Conservation (phyloP, 441 rosid genomes). For the Biscutella auriculata region DNA sequence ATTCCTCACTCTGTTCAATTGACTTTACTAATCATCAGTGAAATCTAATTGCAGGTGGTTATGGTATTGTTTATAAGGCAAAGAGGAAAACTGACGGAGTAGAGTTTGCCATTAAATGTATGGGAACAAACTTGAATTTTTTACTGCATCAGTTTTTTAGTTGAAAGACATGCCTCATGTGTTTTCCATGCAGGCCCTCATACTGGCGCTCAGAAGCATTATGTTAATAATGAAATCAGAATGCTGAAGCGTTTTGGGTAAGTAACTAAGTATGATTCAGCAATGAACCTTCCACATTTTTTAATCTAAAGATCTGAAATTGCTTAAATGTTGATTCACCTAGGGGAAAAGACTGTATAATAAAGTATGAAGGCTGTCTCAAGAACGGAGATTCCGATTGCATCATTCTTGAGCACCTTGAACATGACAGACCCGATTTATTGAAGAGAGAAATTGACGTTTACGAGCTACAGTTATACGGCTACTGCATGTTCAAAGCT, state of each 20-base stretch:
- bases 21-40: background rate
- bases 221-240: constrained; percentile 54
- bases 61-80: constrained; percentile 84
- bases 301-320: background rate
- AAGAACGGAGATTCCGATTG: constrained; percentile 69
- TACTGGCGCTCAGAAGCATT: constrained; percentile 57
- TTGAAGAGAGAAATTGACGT: constrained; percentile 67
- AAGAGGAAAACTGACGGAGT: constrained; percentile 54
- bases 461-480: constrained; percentile 68
- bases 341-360: constrained; percentile 80
- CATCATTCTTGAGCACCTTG: constrained; percentile 79
- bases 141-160: background rate
- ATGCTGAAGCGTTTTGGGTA: constrained; percentile 96
- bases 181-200: constrained; percentile 54
- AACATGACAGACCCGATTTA: constrained; percentile 94
- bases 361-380: constrained; percentile 67
- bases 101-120: constrained; percentile 84
- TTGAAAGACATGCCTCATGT: constrained; percentile 4
- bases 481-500: constrained; percentile 82
- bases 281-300: background rate
- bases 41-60: constrained; percentile 62
- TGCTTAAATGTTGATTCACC: constrained; percentile 7
- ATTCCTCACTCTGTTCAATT: background rate
- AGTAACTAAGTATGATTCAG: constrained; percentile 20
- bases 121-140: constrained; percentile 14